Base-by-base conservation (phyloP, 179 eudicot genomes). In the Gypsophila paniculata region DNA sequence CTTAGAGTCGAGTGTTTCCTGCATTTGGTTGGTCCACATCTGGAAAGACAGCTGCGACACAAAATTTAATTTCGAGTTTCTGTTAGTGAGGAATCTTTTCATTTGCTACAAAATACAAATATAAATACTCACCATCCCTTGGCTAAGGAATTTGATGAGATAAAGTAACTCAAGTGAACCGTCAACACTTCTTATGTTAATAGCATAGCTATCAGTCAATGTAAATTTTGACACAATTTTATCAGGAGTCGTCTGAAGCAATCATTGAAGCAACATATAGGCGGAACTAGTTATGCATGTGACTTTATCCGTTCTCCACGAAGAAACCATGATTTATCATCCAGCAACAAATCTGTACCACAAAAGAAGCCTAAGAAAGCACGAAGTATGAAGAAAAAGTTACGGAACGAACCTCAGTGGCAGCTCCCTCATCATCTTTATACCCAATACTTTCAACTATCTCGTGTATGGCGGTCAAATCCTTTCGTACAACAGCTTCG, bases 351-450 rank as follows among this genome's bases (percentile, higher is more conserved):
- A 3, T 2, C 22, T 6, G 7, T 8, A 18, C 51, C 17, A 22
- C 11, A 6, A 3, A 48, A 61, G 61, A 49, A 21, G 54, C 55
- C 61, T 39, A 53, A 19, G 23, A 64, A 70, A 52, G n/a, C 57
- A 61, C 18, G 18, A 64, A n/a, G n/a, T 22, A 52, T 11, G n/a
- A 22, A 49, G 49, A 48, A 19, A 61, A 52, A 44, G 32, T 53
- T 70, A 18, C 18, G 68, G 70, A 55, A 80, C 85, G 72, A 78
- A 93, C 97, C 98, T 93, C 97, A 71, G 96, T 86, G 61, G 98
- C 91, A 75, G 96, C 89, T 70, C 97, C 97, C 78, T 90, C 96
- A 3, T 91, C 97, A 80, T 90, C 93, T 80, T 88, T 91, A 76
- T 90, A 90, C 57, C 90, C 96, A 61, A 83, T 73, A 55, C 77